A percentile compares a stretch with the other conserved stretches of the same genome.
Conservation (phyloP, 164 flowering plant genomes). For the Liquidambar formosana region DNA sequence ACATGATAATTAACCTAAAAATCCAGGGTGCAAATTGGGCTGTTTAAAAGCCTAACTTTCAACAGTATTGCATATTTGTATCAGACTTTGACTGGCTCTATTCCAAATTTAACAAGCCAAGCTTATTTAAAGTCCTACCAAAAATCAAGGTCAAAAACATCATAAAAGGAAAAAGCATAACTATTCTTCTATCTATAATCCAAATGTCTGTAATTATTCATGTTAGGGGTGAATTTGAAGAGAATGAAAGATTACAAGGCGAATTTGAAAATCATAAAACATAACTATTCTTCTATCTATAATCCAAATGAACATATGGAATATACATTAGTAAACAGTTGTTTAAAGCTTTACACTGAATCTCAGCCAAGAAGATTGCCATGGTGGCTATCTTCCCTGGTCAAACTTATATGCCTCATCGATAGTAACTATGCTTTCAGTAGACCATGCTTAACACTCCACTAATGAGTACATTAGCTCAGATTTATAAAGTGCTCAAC, state of each 20-base stretch:
- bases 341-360: not conserved
- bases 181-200: too few relatives aligned
- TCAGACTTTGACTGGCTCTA: too few relatives aligned
- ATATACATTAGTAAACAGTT: too few relatives aligned
- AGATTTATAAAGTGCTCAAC: slow-evolving; percentile 25
- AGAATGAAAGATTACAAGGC: too few relatives aligned
- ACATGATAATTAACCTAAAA: not conserved
- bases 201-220: too few relatives aligned
- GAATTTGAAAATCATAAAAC: too few relatives aligned
- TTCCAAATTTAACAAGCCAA: not conserved
- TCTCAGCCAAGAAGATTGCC: not conserved
- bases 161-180: too few relatives aligned
- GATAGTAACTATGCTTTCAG: not conserved
- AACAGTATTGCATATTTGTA: not conserved
- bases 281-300: too few relatives aligned
- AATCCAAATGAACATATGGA: too few relatives aligned
- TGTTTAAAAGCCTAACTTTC: not conserved
- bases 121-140: not conserved
- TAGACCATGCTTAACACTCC: not conserved
- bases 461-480: not conserved
- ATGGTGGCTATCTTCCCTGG: not conserved
- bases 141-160: not conserved
- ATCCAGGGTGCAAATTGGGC: not conserved
- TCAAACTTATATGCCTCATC: not conserved
- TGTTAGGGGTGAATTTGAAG: too few relatives aligned